Evolutionary conservation across 2,329 filamentous ascomycete species (phyloP).

Genomic region (Sporothrix sp.): DNA sequence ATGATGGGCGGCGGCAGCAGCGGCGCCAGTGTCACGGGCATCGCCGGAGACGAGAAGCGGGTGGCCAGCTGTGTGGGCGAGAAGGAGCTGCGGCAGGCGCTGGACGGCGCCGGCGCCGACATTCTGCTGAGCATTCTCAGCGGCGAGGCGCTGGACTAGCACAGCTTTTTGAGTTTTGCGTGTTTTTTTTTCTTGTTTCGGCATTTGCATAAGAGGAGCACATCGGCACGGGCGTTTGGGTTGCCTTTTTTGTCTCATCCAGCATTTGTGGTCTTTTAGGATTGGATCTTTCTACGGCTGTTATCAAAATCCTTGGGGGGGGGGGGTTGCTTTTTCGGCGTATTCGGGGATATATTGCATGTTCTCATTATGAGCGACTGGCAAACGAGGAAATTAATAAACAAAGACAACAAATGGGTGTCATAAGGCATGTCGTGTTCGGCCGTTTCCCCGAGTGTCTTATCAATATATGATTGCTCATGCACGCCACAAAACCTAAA

Average conservation of each 20-base stretch:
- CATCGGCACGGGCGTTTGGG: neutral
- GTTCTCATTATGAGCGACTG: too few relatives aligned
- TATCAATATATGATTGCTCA: too few relatives aligned
- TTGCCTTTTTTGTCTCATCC: neutral
- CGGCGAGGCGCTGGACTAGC: slow-evolving; percentile 48
- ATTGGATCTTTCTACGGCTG: neutral
- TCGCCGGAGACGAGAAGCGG: slow-evolving; percentile 60
- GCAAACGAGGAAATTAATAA: neutral
- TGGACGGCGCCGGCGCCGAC: slow-evolving; percentile 51
- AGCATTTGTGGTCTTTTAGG: neutral
- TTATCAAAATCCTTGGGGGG: too few relatives aligned
- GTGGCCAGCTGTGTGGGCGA: slow-evolving; percentile 73
- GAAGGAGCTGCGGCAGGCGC: slow-evolving; percentile 63
- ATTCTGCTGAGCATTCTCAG: slow-evolving; percentile 54
- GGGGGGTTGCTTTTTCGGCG: too few relatives aligned
- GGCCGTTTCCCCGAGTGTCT: too few relatives aligned
- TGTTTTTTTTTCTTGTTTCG: neutral
- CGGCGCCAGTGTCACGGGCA: slow-evolving; percentile 51
- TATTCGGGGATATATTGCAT: too few relatives aligned
- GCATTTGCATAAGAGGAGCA: neutral
- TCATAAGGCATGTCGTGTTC: too few relatives aligned
- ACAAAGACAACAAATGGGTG: neutral
- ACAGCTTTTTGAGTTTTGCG: neutral
- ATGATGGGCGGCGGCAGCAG: slow-evolving; percentile 41
- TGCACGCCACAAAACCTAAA: neutral